Conservation (phyloP, 2,329 filamentous ascomycete genomes). For the Fusarium dlaminii region DNA sequence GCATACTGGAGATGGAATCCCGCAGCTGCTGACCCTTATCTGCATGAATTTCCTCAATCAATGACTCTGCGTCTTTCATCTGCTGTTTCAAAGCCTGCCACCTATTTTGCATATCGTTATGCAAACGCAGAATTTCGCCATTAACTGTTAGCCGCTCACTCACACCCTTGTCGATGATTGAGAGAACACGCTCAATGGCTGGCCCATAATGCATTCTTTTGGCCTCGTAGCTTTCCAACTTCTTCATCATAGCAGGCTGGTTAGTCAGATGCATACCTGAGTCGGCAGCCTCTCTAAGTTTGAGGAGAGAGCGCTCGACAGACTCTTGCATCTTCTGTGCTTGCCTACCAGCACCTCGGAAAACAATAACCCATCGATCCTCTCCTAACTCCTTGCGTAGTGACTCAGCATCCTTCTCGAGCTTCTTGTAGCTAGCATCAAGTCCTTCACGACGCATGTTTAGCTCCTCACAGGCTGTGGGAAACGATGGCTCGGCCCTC, state of each 20-base stretch:
- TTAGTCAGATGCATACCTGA: conserved; percentile 78
- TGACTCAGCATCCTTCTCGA: conserved; percentile 90
- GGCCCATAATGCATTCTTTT: conserved; percentile 95
- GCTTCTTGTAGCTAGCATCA: conserved; percentile 85
- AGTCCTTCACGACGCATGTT: conserved; percentile 77
- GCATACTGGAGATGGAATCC: conserved; percentile 92
- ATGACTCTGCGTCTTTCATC: conserved; percentile 79
- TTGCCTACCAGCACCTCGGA: conserved; percentile 89
- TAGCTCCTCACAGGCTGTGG: conserved; percentile 89
- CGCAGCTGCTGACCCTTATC: conserved; percentile 79
- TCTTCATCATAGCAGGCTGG: conserved; percentile 76
- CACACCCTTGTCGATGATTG: conserved; percentile 95
- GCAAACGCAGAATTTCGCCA: conserved; percentile 88
- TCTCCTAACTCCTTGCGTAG: conserved; percentile 91
- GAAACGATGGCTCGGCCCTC: conserved; percentile 81
- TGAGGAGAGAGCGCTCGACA: conserved; percentile 84
- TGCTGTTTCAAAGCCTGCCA: conserved; percentile 80
- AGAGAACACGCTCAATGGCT: conserved; percentile 88
- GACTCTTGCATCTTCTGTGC: conserved; percentile 98
- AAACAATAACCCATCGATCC: conserved; percentile 95
- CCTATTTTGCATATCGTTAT: conserved; percentile 84
- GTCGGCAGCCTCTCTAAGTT: conserved; percentile 83
- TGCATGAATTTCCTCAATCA: conserved; percentile 76
- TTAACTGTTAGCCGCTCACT: conserved; percentile 96
- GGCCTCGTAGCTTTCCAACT: conserved; percentile 91